phyloP scores from a whole-genome alignment of 2,329 filamentous ascomycete genomes.

The Xylariaceae sp. region DNA sequence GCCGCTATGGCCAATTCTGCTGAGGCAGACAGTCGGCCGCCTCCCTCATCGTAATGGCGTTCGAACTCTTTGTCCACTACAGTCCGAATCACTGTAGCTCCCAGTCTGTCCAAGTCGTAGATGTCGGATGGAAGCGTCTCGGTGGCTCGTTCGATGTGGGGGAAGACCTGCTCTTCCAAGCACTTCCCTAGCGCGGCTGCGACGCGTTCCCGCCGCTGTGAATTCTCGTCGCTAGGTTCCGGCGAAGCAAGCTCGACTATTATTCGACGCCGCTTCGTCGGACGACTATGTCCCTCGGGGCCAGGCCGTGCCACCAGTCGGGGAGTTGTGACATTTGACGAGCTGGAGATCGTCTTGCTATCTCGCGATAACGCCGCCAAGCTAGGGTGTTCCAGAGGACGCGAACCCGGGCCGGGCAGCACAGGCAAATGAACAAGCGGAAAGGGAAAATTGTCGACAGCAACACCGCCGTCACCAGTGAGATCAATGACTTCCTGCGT shows the following conservation, averaged over 20 bases:
- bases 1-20: slow-evolving; percentile 20
- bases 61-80: slow-evolving; percentile 26
- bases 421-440: background rate
- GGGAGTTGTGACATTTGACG: too few species aligned
- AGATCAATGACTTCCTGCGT: background rate
- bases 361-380: background rate
- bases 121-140: slow-evolving; percentile 12
- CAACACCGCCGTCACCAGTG: background rate
- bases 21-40: slow-evolving; percentile 19
- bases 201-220: background rate
- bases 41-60: slow-evolving; percentile 19
- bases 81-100: slow-evolving; percentile 19
- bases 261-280: slow-evolving; percentile 12
- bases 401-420: background rate
- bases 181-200: slow-evolving; percentile 20
- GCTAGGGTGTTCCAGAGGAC: background rate
- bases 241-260: background rate
- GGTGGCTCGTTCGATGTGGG: slow-evolving; percentile 25
- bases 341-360: background rate
- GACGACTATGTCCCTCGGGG: background rate
- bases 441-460: background rate
- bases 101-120: slow-evolving; percentile 25
- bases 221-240: background rate
- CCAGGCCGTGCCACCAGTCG: too few species aligned
- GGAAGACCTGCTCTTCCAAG: slow-evolving; percentile 27